phyloP scores from a whole-genome alignment of 2,329 filamentous ascomycete species.

The Monosporascus ibericus region DNA sequence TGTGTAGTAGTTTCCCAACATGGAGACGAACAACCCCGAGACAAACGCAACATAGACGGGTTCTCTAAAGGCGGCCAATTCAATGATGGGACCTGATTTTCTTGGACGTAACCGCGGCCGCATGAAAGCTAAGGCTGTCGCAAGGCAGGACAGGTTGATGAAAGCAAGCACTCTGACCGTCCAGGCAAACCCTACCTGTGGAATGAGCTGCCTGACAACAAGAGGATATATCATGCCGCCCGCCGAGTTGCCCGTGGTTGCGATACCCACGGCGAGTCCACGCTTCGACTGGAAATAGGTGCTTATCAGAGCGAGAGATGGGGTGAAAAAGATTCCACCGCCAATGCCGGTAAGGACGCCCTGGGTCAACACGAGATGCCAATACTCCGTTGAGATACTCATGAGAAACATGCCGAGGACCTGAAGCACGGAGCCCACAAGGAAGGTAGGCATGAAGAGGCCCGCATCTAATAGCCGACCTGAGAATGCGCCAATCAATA shows the following conservation, averaged over 20 bases:
- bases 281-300: constrained; percentile 54
- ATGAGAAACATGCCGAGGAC: constrained; percentile 39
- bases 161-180: constrained; percentile 27
- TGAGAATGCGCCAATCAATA: constrained; percentile 34
- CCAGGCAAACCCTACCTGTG: constrained; percentile 25
- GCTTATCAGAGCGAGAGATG: constrained; percentile 52
- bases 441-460: constrained; percentile 32
- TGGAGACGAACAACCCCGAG: constrained; percentile 29
- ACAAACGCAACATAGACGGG: constrained; percentile 29
- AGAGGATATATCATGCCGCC: constrained; percentile 49
- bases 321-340: constrained; percentile 50
- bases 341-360: constrained; percentile 44
- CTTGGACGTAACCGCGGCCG: constrained; percentile 25
- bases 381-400: constrained; percentile 36
- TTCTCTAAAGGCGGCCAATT: constrained; percentile 24
- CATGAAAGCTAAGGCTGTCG: constrained; percentile 50
- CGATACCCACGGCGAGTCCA: constrained; percentile 52
- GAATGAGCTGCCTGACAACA: constrained; percentile 24
- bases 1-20: constrained; percentile 36
- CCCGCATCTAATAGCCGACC: constrained; percentile 40
- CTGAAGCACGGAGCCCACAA: constrained; percentile 31
- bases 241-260: constrained; percentile 50
- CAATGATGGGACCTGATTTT: constrained; percentile 24
- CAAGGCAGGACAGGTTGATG: constrained; percentile 75
- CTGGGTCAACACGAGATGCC: constrained; percentile 43